These are phyloP conservation scores for Eucalyptus regnans DNA, from an alignment of 345 rosid genomes.

Conservation along the genomic window DNA sequence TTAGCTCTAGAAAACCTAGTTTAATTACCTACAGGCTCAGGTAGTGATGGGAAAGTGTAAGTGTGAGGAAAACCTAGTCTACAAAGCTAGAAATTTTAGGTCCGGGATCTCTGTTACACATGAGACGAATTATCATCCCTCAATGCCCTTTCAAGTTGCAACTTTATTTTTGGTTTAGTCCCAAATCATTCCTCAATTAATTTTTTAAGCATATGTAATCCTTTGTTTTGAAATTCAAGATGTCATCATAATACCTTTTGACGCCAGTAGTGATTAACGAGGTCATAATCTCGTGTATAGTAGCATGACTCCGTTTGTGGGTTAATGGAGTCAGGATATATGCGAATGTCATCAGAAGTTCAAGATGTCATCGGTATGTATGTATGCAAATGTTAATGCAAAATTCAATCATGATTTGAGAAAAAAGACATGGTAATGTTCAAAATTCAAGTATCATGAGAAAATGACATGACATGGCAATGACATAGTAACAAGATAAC, in stretches of 20 bases:
- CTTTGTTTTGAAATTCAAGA: not conserved
- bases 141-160: not conserved
- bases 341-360: not conserved
- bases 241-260: not conserved
- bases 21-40: not conserved
- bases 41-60: not conserved
- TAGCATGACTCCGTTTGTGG: not conserved
- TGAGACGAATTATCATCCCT: not conserved
- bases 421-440: conserved; percentile 15
- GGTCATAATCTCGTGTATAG: not conserved
- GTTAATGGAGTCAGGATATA: not conserved
- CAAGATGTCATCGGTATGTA: not conserved
- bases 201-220: not conserved
- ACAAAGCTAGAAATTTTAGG: not conserved
- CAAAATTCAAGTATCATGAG: not conserved
- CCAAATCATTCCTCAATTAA: not conserved
- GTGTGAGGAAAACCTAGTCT: not conserved
- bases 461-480: not conserved
- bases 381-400: not conserved
- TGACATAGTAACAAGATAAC: not conserved
- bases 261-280: not conserved
- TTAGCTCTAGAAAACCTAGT: not conserved
- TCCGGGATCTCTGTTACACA: not conserved
- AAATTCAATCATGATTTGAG: not conserved
- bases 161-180: not conserved